phyloP scores from a whole-genome alignment of 257 asterid genomes.

The Coffea canephora region DNA sequence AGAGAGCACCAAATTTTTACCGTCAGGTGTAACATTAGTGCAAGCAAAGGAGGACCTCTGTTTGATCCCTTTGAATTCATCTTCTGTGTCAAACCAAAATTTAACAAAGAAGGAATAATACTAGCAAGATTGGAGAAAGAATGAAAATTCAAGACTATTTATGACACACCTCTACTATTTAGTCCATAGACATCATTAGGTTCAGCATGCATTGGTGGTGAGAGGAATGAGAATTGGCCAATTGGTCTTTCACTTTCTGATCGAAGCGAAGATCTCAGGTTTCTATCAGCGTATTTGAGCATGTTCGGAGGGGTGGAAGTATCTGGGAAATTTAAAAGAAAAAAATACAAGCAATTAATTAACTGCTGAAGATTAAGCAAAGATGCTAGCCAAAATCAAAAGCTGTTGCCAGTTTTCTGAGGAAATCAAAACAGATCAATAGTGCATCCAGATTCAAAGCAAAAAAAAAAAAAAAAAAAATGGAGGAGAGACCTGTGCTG shows the following conservation, averaged over 20 bases:
- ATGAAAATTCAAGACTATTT: constrained; percentile 10
- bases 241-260: constrained; percentile 37
- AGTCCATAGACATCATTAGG: constrained; percentile 16
- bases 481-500: constrained; percentile 36
- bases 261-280: constrained; percentile 28
- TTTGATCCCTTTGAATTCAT: constrained; percentile 27
- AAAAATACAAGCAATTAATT: not conserved
- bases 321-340: constrained; percentile 28
- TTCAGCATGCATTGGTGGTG: constrained; percentile 41
- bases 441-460: not conserved
- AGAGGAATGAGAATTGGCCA: constrained; percentile 26
- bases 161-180: constrained; percentile 29
- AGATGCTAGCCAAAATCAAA: not conserved
- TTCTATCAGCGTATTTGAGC: constrained; percentile 26
- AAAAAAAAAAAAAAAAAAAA: not conserved
- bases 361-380: not conserved
- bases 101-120: constrained; percentile 9
- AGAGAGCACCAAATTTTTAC: constrained; percentile 31
- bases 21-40: constrained; percentile 37
- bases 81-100: constrained; percentile 41
- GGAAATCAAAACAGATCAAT: not conserved
- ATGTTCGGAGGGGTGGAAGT: constrained; percentile 19
- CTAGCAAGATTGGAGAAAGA: constrained; percentile 12
- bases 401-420: not conserved
- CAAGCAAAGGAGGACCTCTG: constrained; percentile 24